These are phyloP conservation scores for Crithidia fasciculata DNA, from an alignment of 208 protist genomes.

Conservation along the genomic window DNA sequence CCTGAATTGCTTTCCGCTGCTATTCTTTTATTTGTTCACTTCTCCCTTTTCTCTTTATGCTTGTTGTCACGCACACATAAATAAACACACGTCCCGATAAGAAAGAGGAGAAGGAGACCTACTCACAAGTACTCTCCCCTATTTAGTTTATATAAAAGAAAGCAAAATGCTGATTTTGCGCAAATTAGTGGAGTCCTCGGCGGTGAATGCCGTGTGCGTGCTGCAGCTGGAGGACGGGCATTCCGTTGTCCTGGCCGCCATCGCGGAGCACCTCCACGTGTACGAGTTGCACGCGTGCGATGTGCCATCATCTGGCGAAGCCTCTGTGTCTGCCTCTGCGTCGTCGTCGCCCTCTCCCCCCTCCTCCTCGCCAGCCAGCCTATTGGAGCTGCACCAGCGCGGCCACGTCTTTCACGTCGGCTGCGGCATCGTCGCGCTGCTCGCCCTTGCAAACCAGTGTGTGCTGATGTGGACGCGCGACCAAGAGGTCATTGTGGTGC, in stretches of 20 bases:
- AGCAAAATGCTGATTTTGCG: conserved; percentile 32
- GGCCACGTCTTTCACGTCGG: conserved; percentile 64
- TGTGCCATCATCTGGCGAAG: neutral
- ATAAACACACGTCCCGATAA: no score
- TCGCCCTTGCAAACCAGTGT: conserved; percentile 69
- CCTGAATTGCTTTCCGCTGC: no score
- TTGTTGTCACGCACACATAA: no score
- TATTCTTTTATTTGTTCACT: no score
- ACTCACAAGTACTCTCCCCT: no score
- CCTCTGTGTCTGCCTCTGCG: neutral
- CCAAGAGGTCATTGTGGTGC: conserved; percentile 60
- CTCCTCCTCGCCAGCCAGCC: neutral
- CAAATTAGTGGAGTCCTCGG: conserved; percentile 24
- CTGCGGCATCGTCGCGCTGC: conserved; percentile 47
- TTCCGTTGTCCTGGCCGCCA: conserved; percentile 36
- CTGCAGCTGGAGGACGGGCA: conserved; percentile 28
- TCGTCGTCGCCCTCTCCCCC: conserved; percentile 4
- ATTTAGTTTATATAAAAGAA: no score
- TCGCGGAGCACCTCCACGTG: conserved; percentile 37
- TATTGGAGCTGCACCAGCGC: conserved; percentile 2
- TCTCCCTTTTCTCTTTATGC: no score
- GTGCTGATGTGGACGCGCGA: conserved; percentile 67
- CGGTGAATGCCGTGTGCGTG: conserved; percentile 31
- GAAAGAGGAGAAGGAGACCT: no score
- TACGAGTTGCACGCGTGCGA: conserved; percentile 23